Conservation (phyloP, 2,329 filamentous ascomycete species). For the Botrytis fabae region DNA sequence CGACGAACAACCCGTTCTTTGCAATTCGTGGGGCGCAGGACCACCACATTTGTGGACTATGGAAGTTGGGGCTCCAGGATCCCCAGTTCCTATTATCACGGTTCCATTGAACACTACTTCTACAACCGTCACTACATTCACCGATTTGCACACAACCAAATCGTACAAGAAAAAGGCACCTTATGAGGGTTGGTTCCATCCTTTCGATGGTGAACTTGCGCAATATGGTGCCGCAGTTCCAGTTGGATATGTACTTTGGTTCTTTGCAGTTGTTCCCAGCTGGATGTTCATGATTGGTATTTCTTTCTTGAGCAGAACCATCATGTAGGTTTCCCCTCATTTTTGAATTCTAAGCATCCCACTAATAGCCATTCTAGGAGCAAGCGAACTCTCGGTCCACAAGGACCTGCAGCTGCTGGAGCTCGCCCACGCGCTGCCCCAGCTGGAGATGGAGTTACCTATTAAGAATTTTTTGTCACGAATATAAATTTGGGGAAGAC, state of each 20-base stretch:
- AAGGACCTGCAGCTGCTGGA: conserved; percentile 28
- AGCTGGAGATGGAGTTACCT: conserved; percentile 30
- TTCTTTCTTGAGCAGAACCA: conserved; percentile 68
- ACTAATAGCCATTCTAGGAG: conserved; percentile 27
- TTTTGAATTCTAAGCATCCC: conserved; percentile 13
- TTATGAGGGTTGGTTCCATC: conserved; percentile 72
- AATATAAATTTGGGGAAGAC: not conserved
- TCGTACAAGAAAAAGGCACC: conserved; percentile 48
- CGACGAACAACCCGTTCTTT: conserved; percentile 71
- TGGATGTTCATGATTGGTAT: conserved; percentile 79
- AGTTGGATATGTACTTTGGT: conserved; percentile 67
- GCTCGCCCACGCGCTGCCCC: conserved; percentile 34
- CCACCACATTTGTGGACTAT: conserved; percentile 68
- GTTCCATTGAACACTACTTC: conserved; percentile 70
- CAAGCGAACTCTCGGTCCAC: conserved; percentile 24
- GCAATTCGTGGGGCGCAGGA: conserved; percentile 69
- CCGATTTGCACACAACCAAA: conserved; percentile 58
- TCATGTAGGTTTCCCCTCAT: conserved; percentile 64
- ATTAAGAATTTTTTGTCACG: conserved; percentile 20
- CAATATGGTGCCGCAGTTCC: conserved; percentile 63
- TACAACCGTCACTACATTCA: conserved; percentile 63
- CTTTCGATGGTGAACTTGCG: conserved; percentile 68
- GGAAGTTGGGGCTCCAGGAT: conserved; percentile 63
- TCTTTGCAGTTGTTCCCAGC: conserved; percentile 65
- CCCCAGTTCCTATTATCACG: conserved; percentile 63